Percentiles rank a stretch among this genome's conserved stretches.
These are phyloP conservation scores for Ilex paraguariensis DNA, from an alignment of 305 asterid genomes.

Conservation along the genomic window DNA sequence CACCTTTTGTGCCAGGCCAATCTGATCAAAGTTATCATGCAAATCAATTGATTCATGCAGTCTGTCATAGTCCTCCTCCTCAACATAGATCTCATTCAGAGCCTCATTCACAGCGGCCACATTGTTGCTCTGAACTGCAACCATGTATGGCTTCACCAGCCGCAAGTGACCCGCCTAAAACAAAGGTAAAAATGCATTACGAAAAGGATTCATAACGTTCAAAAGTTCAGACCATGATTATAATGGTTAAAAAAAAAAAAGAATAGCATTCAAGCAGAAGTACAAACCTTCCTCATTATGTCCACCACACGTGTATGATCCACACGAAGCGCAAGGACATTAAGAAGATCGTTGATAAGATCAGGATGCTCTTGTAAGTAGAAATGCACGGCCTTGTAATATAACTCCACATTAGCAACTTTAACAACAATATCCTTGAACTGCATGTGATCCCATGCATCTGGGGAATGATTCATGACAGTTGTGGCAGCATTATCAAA, in stretches of 20 bases:
- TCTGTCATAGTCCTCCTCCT: constrained; percentile 97
- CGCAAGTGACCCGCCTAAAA: constrained; percentile 90
- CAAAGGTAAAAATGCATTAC: constrained; percentile 18
- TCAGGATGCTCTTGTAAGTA: constrained; percentile 99
- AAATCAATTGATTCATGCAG: constrained; percentile 91
- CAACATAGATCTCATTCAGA: constrained; percentile 91
- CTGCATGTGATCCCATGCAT: constrained; percentile 99
- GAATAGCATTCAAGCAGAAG: constrained; percentile 7
- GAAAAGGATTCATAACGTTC: constrained; percentile 4
- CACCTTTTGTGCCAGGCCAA: constrained; percentile 99
- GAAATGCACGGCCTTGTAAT: constrained; percentile 99
- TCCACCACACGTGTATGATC: constrained; percentile 99
- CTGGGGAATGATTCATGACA: constrained; percentile 99
- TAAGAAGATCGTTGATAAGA: constrained; percentile 89
- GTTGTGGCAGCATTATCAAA: constrained; percentile 99
- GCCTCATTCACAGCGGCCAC: constrained; percentile 99
- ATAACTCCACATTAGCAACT: constrained; percentile 97
- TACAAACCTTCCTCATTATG: constrained; percentile 87
- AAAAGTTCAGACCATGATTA: constrained; percentile 11
- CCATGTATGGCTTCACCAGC: constrained; percentile 97
- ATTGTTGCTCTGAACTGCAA: constrained; percentile 98
- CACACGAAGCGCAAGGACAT: constrained; percentile 95
- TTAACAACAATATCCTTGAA: constrained; percentile 92
- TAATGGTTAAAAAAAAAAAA: background rate
- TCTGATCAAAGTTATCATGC: constrained; percentile 96